Evolutionary conservation across 441 rosid species (phyloP).

Genomic region (Adansonia rubrostipa): DNA sequence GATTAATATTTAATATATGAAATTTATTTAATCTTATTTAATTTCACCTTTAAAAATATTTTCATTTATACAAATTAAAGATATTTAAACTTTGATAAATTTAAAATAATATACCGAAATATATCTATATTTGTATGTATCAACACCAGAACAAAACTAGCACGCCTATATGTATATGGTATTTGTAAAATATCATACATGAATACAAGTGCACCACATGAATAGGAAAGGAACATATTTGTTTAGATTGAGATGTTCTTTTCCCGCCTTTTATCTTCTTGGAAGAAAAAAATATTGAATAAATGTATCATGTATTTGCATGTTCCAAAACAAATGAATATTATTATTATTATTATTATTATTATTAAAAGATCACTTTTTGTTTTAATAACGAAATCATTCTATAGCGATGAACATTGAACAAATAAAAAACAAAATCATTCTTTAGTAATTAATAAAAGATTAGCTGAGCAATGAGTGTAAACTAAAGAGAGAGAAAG

Average conservation of each 20-base stretch:
- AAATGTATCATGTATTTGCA: constrained; percentile 13
- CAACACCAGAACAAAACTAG: too few species aligned
- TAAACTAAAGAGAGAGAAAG: constrained; percentile 35
- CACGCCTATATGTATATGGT: not conserved
- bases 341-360: too few species aligned
- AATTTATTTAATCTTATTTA: too few species aligned
- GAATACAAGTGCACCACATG: constrained; percentile 7
- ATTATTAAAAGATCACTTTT: constrained; percentile 25
- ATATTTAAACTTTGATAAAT: too few species aligned
- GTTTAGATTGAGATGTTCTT: constrained; percentile 47
- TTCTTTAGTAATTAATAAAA: constrained; percentile 30
- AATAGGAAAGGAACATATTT: not conserved
- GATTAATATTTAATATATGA: too few species aligned
- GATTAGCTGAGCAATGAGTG: constrained; percentile 43
- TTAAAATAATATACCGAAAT: too few species aligned
- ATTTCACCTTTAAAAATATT: too few species aligned
- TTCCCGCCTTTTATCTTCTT: constrained; percentile 53
- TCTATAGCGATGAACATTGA: too few species aligned
- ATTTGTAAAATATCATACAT: not conserved
- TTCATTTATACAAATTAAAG: too few species aligned
- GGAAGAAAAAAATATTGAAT: constrained; percentile 27
- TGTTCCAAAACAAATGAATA: too few species aligned
- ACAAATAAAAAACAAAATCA: not conserved
- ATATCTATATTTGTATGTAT: too few species aligned
- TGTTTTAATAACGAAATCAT: constrained; percentile 3